phyloP scores from a whole-genome alignment of 2,329 filamentous ascomycete species.

The Cercospora janseana region DNA sequence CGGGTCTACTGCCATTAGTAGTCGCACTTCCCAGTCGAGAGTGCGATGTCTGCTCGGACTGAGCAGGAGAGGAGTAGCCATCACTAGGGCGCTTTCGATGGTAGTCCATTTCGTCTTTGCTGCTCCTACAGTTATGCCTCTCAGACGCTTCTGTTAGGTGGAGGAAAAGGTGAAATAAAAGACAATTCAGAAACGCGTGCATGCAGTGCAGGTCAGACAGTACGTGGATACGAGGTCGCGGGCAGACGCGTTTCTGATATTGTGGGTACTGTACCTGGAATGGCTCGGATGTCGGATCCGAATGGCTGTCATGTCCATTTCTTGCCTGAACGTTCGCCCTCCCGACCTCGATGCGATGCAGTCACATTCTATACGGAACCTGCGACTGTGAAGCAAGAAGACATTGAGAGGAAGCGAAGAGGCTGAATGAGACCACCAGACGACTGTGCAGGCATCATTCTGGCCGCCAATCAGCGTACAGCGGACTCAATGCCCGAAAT shows the following conservation, averaged over 20 bases:
- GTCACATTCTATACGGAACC: no score
- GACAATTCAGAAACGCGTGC: neutral
- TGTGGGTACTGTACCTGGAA: constrained; percentile 11
- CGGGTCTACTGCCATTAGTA: constrained; percentile 9
- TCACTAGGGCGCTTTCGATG: constrained; percentile 5
- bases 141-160: neutral
- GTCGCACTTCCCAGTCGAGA: constrained; percentile 15
- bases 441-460: neutral
- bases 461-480: neutral
- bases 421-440: no score
- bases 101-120: constrained; percentile 1
- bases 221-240: constrained; percentile 1
- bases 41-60: constrained; percentile 6
- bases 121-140: neutral
- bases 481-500: neutral
- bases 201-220: neutral
- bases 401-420: no score
- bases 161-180: neutral
- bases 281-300: constrained; percentile 9
- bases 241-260: neutral
- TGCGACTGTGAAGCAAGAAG: no score
- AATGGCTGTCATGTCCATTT: no score
- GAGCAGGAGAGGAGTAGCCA: constrained; percentile 4
- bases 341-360: no score
- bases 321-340: no score